Conservation (phyloP, 176 grass and related monocot genomes). For the Rhipidocladum racemiflorum region DNA sequence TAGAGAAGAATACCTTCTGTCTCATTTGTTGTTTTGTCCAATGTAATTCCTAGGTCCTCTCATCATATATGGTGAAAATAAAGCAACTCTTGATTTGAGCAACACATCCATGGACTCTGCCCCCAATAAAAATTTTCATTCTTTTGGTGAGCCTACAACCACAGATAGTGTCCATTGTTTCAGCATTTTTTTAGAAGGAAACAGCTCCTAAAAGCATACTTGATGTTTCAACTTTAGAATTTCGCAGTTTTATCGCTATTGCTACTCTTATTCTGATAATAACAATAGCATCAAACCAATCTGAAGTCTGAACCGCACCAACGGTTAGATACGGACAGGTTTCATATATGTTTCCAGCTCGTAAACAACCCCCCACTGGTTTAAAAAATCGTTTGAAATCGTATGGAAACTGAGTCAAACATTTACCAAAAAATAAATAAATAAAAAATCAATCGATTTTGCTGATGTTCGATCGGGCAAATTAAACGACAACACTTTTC, state of each 20-base stretch:
- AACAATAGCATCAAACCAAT: neutral
- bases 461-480: no score
- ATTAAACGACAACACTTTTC: no score
- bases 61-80: slow-evolving; percentile 10
- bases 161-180: neutral
- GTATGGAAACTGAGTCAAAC: no score
- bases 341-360: no score
- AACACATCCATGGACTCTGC: neutral
- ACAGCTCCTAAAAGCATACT: neutral
- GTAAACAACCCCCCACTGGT: no score
- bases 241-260: neutral
- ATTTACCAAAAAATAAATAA: no score
- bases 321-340: neutral
- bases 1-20: neutral
- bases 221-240: neutral
- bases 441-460: no score
- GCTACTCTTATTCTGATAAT: neutral
- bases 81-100: neutral
- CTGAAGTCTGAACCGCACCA: neutral
- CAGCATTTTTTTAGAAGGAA: neutral
- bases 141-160: neutral
- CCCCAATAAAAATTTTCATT: neutral
- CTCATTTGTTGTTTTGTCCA: neutral
- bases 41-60: slow-evolving; percentile 11
- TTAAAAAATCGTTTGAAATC: no score